Conservation (phyloP, 768 basidiomycete genomes). For the Baorangia bicolor region DNA sequence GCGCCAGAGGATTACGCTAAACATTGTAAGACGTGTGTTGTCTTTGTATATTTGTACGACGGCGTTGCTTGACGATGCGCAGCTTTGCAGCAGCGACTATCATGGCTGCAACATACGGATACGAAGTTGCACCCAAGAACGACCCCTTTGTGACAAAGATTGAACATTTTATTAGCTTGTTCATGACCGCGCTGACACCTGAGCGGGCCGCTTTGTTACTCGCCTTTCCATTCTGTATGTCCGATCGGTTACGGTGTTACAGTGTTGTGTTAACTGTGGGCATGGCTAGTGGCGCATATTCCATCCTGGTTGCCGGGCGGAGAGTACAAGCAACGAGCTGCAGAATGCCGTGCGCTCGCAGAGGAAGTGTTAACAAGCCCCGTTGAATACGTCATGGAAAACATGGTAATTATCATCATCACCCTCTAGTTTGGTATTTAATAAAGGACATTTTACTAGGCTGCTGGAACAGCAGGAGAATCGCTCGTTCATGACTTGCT, state of each 20-base stretch:
- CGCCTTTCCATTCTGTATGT: slow-evolving; percentile 30
- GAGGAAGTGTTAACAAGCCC: slow-evolving; percentile 21
- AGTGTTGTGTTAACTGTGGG: not conserved
- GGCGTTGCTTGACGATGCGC: not conserved
- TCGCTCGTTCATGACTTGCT: slow-evolving; percentile 25
- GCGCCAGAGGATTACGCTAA: slow-evolving; percentile 12
- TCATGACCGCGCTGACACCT: slow-evolving; percentile 13
- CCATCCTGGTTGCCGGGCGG: slow-evolving; percentile 37
- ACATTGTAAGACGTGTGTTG: slow-evolving; percentile 23
- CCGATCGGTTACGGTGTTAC: not conserved
- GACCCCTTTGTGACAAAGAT: slow-evolving; percentile 29
- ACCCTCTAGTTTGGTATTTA: not conserved
- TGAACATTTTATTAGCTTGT: slow-evolving; percentile 10
- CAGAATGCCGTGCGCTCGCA: slow-evolving; percentile 20
- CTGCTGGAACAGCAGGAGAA: slow-evolving; percentile 17
- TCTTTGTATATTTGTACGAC: slow-evolving; percentile 1
- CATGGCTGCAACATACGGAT: slow-evolving; percentile 28
- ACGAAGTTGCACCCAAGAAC: slow-evolving; percentile 21
- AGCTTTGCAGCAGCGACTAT: slow-evolving; percentile 24
- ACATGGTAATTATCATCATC: slow-evolving; percentile 17
- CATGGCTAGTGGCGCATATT: slow-evolving; percentile 23
- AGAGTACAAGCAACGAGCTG: slow-evolving; percentile 19
- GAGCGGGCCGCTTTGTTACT: slow-evolving; percentile 22
- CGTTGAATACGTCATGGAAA: slow-evolving; percentile 20
- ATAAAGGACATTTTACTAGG: slow-evolving; percentile 2